Base-by-base conservation (phyloP, 768 basidiomycete genomes). In the Tremella fuciformis region DNA sequence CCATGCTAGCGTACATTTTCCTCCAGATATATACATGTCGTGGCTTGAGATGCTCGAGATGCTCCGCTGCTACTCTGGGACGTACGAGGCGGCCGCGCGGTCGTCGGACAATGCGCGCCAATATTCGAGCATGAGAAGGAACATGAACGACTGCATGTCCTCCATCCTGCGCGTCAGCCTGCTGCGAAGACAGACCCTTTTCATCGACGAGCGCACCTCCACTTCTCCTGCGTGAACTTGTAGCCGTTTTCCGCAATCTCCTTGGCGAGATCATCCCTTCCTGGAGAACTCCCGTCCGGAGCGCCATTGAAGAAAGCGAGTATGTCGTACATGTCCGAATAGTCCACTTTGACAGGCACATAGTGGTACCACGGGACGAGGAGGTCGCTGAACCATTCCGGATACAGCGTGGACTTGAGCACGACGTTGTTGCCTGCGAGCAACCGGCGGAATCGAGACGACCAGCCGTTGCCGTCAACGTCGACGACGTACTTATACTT, bases 281-380 rank as follows among this genome's bases (percentile, higher is more conserved):
- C 69, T 13, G 55, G 50, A 9, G 60, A 41, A 8, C 53, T 52
- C 1, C 67, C 67, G 44, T 73, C 71, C 13, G 71, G 71, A 6
- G 71, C 49, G 41, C 71, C 69, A n/a, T 58, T 59, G 58, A 73
- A 75, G 58, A 71, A 75, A 0, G 70, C 64, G 58, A 75, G 58
- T 37, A 72, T 69, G 40, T 75, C 73, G 58, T 72, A 69, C 19
- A 75, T 62, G 59, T 75, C 73, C 1, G 73, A 69, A 56, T 75
- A 75, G 42, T 75, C 71, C 9, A 75, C 22, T 41, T 72, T 65
- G n/a, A 71, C 37, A 0, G 73, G 73, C 7, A 75, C 71, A 55
- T 75, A 75, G 50, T 75, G 73, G 53, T 75, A 72, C 73, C 73
- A 72, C 19, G 70, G 73, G 22, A 72, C 66, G 13, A 74, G 57